Evolutionary conservation across 257 asterid species (phyloP), one percentile per base, ranked within the genome.

Genomic region (Fraxinus cuspidata): DNA sequence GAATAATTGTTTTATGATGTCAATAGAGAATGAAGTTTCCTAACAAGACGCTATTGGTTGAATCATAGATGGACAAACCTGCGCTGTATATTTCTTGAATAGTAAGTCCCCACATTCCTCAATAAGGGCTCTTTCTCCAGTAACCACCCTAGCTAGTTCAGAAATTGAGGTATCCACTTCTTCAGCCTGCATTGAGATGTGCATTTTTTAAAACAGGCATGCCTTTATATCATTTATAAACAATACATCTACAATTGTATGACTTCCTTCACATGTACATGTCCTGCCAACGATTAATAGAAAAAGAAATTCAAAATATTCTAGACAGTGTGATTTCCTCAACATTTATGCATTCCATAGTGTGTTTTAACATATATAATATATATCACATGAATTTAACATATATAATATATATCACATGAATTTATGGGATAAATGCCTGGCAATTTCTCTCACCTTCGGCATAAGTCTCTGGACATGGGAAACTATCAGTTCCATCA

Each of bases 51-150:
- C 68, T 25, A 66, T 12, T 2, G 11, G 7, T 11, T 15, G 1
- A 44, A 63, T 9, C 40, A 16, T 31, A 69, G 7, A 31, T 49
- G 9, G 25, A 44, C 21, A 53, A 73, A 90, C 94, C 94, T 94
- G 96, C 2, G 88, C 86, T 74, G 84, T 74, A 71, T 78, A 78
- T 19, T 83, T 29, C 78, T 83, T 87, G 51, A 88, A 77, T 25
- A 89, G 76, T 56, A 84, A 80, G 88, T 88, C 83, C 42, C 97
- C 94, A 75, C 94, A 90, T 80, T 94, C 96, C 71, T 92, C 91
- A 31, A 90, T 35, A 3, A 87, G 89, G 71, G 86, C 87, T 80
- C 78, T 90, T 80, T 92, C 97, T 75, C 90, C 88, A 58, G 89
- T 84, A 44, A 67, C 86, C 85, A 86, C 83, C 84, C 88, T 77